These are phyloP conservation scores for Prunus fruticosa DNA, from an alignment of 306 rosid species.

Conservation along the genomic window DNA sequence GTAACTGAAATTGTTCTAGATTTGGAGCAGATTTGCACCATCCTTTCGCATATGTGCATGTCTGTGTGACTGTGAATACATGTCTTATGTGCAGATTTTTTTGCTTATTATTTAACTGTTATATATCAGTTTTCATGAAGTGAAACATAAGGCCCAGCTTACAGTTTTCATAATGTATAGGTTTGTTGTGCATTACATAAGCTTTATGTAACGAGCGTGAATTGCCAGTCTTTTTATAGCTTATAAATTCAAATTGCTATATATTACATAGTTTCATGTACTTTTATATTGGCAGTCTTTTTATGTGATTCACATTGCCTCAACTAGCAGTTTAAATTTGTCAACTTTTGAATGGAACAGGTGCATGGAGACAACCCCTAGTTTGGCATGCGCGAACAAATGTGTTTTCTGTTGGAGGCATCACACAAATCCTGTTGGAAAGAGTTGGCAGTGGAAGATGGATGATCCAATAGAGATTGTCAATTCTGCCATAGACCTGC, in stretches of 20 bases:
- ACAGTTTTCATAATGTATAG: background rate
- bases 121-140: background rate
- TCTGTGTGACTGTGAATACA: background rate
- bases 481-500: conserved; percentile 78
- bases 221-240: background rate
- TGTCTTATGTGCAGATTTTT: background rate
- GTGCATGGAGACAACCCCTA: conserved; percentile 99
- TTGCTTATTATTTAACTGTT: background rate
- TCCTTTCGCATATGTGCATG: background rate
- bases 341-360: conserved; percentile 44
- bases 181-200: background rate
- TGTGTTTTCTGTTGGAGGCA: conserved; percentile 99
- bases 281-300: background rate
- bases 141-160: background rate
- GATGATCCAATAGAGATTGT: conserved; percentile 87
- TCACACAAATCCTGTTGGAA: conserved; percentile 97
- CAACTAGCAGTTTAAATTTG: conserved; percentile 19
- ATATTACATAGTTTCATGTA: background rate
- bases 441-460: conserved; percentile 99
- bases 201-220: background rate
- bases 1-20: conserved; percentile 32
- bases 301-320: background rate
- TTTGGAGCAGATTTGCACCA: background rate
- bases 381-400: conserved; percentile 98
- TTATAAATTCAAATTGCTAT: background rate